These are phyloP conservation scores for Grigorovia jiainica DNA, from an alignment of 805 yeast genomes.

Conservation along the genomic window DNA sequence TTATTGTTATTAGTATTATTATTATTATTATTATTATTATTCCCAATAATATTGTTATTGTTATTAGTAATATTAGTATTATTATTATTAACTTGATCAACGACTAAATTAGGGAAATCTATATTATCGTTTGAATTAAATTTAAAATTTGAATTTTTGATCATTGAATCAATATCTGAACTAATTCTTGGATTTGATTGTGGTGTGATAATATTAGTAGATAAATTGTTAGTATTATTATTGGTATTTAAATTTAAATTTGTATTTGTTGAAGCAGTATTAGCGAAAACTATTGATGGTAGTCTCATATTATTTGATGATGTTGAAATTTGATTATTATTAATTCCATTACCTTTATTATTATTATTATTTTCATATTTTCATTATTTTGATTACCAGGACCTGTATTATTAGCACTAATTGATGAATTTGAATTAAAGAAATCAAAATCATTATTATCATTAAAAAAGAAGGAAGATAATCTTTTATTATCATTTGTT, in stretches of 20 bases:
- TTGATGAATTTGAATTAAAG: constrained; percentile 1
- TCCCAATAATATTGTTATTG: neutral
- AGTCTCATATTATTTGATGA: constrained; percentile 1
- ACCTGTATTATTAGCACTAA: neutral
- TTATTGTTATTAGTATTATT: constrained; percentile 5
- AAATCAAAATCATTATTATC: neutral
- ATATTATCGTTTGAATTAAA: neutral
- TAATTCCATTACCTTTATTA: constrained; percentile 2
- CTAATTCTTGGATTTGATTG: neutral
- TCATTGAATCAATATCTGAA: neutral
- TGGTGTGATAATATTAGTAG: neutral
- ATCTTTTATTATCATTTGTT: constrained; percentile 1
- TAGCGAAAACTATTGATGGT: neutral
- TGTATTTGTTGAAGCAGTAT: neutral
- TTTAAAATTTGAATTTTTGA: neutral
- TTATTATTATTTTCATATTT: neutral
- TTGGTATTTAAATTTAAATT: neutral
- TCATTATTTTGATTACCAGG: neutral
- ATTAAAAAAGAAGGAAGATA: neutral
- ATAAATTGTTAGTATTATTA: neutral
- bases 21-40: constrained; percentile 1
- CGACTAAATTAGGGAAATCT: neutral
- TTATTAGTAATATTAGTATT: neutral
- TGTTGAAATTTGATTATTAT: too few relatives aligned
- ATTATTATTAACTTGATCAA: too few relatives aligned